phyloP scores from a whole-genome alignment of 495 filamentous ascomycete genomes.

The Chaetomidium leptoderma region DNA sequence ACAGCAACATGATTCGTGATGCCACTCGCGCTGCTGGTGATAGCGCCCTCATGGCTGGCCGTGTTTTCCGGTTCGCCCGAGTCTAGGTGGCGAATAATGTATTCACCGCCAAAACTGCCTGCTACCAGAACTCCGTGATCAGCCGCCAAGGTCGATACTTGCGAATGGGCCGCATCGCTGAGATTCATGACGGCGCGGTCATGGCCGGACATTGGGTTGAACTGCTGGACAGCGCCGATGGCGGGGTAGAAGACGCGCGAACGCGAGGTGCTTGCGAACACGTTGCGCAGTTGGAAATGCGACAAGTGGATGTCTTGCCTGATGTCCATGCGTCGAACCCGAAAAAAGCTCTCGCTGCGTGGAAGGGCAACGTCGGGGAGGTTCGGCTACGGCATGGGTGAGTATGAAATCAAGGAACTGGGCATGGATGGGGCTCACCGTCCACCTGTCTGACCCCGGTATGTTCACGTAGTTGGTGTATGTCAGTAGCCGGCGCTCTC shows the following conservation, averaged over 20 bases:
- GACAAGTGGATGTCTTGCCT: conserved; percentile 58
- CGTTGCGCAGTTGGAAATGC: conserved; percentile 88
- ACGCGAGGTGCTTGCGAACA: conserved; percentile 67
- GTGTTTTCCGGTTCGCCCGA: conserved; percentile 36
- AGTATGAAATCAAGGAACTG: background rate
- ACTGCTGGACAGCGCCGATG: conserved; percentile 52
- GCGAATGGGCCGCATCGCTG: conserved; percentile 43
- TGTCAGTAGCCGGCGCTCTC: conserved; percentile 50
- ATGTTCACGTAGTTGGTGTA: conserved; percentile 59
- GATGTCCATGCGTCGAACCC: conserved; percentile 67
- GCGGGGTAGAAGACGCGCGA: conserved; percentile 75
- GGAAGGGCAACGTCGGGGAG: conserved; percentile 36
- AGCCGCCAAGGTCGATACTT: conserved; percentile 69
- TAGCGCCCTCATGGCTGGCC: conserved; percentile 54
- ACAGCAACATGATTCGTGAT: conserved; percentile 88
- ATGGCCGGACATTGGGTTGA: conserved; percentile 49
- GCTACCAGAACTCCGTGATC: conserved; percentile 66
- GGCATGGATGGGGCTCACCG: conserved; percentile 25
- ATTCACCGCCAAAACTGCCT: conserved; percentile 79
- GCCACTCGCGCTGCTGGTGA: conserved; percentile 63
- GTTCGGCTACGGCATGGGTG: conserved; percentile 20
- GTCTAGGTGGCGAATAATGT: conserved; percentile 59
- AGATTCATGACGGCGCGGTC: conserved; percentile 59
- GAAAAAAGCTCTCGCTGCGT: conserved; percentile 57
- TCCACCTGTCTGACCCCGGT: conserved; percentile 35